These are phyloP conservation scores for Dioszegia aurantiaca DNA, from an alignment of 768 basidiomycete species.

Conservation along the genomic window DNA sequence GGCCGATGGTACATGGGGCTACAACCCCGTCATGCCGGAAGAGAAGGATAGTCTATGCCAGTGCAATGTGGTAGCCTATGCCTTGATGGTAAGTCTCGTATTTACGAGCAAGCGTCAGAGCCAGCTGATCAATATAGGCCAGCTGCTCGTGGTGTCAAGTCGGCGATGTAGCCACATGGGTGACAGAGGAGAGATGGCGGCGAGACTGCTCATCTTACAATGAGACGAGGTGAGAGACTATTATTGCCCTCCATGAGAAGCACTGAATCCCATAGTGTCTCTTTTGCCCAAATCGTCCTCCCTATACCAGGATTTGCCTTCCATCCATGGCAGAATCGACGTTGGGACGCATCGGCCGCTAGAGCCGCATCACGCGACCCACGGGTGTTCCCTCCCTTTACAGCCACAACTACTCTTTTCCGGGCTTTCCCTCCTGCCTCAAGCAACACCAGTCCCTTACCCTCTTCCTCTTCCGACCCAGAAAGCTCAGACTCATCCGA, in stretches of 20 bases:
- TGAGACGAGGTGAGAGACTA: constrained; percentile 13
- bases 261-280: constrained; percentile 1
- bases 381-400: constrained; percentile 8
- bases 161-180: constrained; percentile 10
- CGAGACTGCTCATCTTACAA: constrained; percentile 12
- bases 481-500: constrained; percentile 1
- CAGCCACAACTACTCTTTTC: constrained; percentile 32
- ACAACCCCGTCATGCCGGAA: constrained; percentile 21
- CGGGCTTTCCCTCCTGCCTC: constrained; percentile 27
- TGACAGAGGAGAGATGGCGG: constrained; percentile 14
- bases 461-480: constrained; percentile 2
- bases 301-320: constrained; percentile 14
- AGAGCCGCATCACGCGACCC: background rate
- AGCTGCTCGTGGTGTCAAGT: constrained; percentile 26
- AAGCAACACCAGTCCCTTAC: constrained; percentile 1
- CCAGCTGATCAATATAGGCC: constrained; percentile 19
- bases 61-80: constrained; percentile 37
- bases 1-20: constrained; percentile 26
- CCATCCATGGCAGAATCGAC: constrained; percentile 10
- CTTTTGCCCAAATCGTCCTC: constrained; percentile 20
- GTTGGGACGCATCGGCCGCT: constrained; percentile 4
- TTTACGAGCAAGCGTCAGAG: background rate
- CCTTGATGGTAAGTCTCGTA: constrained; percentile 32
- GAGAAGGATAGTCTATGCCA: constrained; percentile 24
- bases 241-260: background rate